Percentiles rank a stretch among this genome's conserved stretches.
These are phyloP conservation scores for Catunica adiposa DNA, from an alignment of 2,329 filamentous ascomycete species.

Conservation along the genomic window DNA sequence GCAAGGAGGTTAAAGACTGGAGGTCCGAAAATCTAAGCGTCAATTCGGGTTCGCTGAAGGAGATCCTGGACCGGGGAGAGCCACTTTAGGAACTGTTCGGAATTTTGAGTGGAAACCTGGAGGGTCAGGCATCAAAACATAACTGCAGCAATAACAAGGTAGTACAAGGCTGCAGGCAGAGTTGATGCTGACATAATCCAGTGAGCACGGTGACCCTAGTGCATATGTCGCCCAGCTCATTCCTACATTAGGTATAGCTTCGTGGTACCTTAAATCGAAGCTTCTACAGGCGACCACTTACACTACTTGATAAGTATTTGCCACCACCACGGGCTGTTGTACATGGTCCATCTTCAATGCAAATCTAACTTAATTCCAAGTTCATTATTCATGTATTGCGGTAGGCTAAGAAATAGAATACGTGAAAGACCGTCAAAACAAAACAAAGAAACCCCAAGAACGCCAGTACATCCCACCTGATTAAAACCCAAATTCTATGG, in stretches of 20 bases:
- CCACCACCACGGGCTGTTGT: not conserved
- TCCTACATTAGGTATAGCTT: not conserved
- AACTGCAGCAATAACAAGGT: not conserved
- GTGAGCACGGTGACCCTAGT: slow-evolving; percentile 1
- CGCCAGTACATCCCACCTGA: slow-evolving; percentile 1
- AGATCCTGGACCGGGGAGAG: slow-evolving; percentile 10
- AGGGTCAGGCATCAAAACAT: slow-evolving; percentile 10
- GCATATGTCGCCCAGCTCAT: not conserved
- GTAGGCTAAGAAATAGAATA: not conserved
- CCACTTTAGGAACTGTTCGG: slow-evolving; percentile 13
- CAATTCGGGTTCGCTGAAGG: not conserved
- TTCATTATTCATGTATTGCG: not conserved
- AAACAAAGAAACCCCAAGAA: not conserved
- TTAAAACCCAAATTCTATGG: not conserved
- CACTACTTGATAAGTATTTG: not conserved
- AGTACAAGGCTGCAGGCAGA: slow-evolving; percentile 7
- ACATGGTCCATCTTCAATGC: not conserved
- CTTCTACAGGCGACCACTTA: not conserved
- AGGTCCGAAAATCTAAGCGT: slow-evolving; percentile 13
- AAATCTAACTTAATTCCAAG: not conserved
- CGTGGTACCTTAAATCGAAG: not conserved
- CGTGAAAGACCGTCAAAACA: not conserved
- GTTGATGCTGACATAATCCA: slow-evolving; percentile 10
- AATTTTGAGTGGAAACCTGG: slow-evolving; percentile 15
- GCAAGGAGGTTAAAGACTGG: slow-evolving; percentile 17